These are phyloP conservation scores for Astrothelium subdiscretum DNA, from an alignment of 495 filamentous ascomycete species.

Conservation along the genomic window DNA sequence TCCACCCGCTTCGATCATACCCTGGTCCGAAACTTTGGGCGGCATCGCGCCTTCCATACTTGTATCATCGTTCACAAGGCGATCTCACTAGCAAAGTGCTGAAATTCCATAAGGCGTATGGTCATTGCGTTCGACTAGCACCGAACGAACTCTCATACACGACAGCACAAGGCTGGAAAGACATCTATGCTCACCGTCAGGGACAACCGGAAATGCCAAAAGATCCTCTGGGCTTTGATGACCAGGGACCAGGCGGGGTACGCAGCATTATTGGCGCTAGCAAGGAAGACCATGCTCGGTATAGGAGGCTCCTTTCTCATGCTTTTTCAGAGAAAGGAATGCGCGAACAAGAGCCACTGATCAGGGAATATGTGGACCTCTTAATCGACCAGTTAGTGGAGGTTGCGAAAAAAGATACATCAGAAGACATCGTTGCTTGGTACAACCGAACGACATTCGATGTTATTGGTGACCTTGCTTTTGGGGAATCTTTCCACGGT, in stretches of 20 bases:
- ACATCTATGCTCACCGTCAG: slow-evolving; percentile 16
- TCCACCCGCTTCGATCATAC: slow-evolving; percentile 14
- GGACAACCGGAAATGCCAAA: slow-evolving; percentile 12
- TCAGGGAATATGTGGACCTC: slow-evolving; percentile 14
- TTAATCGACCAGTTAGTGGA: slow-evolving; percentile 3
- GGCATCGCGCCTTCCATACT: slow-evolving; percentile 2
- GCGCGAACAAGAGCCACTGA: slow-evolving; percentile 15
- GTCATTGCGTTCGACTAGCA: slow-evolving; percentile 15
- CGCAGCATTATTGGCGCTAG: slow-evolving; percentile 10
- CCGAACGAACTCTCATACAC: slow-evolving; percentile 16
- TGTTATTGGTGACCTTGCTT: slow-evolving; percentile 11
- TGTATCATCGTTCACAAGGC: slow-evolving; percentile 6
- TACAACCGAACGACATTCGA: slow-evolving; percentile 11
- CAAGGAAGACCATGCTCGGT: slow-evolving; percentile 16
- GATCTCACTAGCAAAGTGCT: slow-evolving; percentile 8
- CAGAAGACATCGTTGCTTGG: slow-evolving; percentile 11
- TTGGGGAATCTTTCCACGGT: slow-evolving; percentile 8
- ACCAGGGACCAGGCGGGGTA: background rate
- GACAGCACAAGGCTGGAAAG: slow-evolving; percentile 15
- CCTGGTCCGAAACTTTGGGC: slow-evolving; percentile 14
- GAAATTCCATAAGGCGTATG: slow-evolving; percentile 17
- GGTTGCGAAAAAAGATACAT: background rate
- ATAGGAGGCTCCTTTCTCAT: slow-evolving; percentile 14
- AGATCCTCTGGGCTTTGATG: slow-evolving; percentile 4
- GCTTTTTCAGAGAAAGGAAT: slow-evolving; percentile 22